A percentile compares a stretch with the other conserved stretches of the same genome.
phyloP scores from a whole-genome alignment of 371 early-diverging fungal genomes.

The Rhizomucor pusillus region DNA sequence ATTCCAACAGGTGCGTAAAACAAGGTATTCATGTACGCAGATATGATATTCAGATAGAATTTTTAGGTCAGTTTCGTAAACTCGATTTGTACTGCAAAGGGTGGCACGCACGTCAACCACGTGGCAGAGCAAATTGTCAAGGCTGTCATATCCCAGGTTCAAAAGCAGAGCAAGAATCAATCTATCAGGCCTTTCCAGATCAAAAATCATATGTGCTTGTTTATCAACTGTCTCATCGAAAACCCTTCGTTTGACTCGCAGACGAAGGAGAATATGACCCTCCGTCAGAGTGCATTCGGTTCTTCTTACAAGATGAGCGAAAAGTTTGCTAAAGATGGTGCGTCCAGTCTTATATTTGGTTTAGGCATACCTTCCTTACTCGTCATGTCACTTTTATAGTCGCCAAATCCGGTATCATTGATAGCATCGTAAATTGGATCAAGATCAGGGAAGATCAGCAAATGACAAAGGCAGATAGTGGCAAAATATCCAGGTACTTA shows the following conservation, averaged over 20 bases:
- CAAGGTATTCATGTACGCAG: neutral
- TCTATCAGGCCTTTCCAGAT: constrained; percentile 84
- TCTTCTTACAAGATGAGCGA: constrained; percentile 81
- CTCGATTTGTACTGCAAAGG: constrained; percentile 96
- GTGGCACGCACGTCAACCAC: constrained; percentile 96
- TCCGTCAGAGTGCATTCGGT: constrained; percentile 85
- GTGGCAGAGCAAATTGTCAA: constrained; percentile 90
- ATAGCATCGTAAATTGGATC: constrained; percentile 80
- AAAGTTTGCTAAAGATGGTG: constrained; percentile 82
- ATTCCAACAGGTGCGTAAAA: constrained; percentile 80
- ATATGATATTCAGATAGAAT: too few relatives aligned
- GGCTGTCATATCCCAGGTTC: constrained; percentile 68
- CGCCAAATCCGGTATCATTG: constrained; percentile 82
- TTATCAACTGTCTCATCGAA: constrained; percentile 97
- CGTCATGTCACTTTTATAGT: constrained; percentile 30
- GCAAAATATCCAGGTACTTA: constrained; percentile 49
- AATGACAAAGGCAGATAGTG: constrained; percentile 95
- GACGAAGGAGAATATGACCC: constrained; percentile 98
- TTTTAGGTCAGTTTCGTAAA: constrained; percentile 95
- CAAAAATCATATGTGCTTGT: constrained; percentile 93
- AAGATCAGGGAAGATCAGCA: constrained; percentile 82
- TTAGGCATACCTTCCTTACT: neutral
- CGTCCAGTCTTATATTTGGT: neutral
- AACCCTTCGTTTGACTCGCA: constrained; percentile 99
- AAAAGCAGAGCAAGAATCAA: constrained; percentile 83